Evolutionary conservation across 305 asterid genomes (phyloP).

Genomic region (Solanum hybrid): DNA sequence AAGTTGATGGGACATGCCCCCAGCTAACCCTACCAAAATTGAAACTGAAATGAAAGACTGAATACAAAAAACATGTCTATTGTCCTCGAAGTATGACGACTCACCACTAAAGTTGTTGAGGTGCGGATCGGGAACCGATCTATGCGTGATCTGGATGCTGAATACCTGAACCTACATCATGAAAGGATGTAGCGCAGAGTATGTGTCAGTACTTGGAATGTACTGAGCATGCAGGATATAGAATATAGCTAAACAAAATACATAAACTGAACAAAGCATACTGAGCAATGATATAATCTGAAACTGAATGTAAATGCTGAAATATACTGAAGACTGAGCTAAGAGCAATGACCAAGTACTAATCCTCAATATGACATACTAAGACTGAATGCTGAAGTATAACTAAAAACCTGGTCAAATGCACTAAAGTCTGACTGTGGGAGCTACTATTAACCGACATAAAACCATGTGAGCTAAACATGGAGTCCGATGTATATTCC

Average conservation of each 20-base stretch:
- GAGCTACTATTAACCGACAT: background rate
- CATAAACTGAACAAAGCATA: background rate
- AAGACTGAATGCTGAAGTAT: background rate
- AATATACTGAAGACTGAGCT: background rate
- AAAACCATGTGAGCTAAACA: background rate
- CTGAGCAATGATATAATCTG: background rate
- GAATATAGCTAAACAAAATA: background rate
- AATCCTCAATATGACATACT: background rate
- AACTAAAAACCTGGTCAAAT: background rate
- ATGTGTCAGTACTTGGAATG: background rate
- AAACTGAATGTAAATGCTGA: background rate
- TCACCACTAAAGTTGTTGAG: background rate
- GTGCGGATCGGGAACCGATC: background rate
- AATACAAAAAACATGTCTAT: background rate
- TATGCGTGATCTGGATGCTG: background rate
- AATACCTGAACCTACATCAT: background rate
- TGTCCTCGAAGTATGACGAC: background rate
- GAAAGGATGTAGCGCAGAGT: background rate
- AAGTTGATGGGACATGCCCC: background rate
- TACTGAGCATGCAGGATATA: background rate
- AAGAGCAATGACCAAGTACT: background rate
- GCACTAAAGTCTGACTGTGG: background rate
- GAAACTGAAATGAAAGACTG: background rate
- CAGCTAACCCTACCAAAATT: background rate
- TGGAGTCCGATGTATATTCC: background rate